Base-by-base conservation (phyloP, 169 alveolate genomes). In the Cryptosporidium sp. region DNA sequence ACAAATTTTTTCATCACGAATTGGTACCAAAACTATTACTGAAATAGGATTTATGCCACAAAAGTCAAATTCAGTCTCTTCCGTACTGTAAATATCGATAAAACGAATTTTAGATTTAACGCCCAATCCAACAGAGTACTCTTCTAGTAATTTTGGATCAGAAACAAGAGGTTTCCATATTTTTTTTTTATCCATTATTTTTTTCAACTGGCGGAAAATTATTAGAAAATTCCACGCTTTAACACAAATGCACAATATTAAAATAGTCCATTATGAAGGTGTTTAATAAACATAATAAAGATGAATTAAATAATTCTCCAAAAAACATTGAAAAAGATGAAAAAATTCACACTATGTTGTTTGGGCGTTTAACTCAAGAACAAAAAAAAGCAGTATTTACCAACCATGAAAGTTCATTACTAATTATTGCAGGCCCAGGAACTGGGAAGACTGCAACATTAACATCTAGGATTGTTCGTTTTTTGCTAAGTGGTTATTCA, bases 391-490 rank as follows among this genome's bases (percentile, higher is more conserved):
- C 95, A 16, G 95, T 93, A 5, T 70, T 75, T 58, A 70, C 75
- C 43, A 91, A 84, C 67, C 70, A 91, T 43, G 93, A 92, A 9
- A 69, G 80, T 33, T 91, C 94, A 61, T 69, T 93, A 62, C 69
- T 92, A 31, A 94, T 94, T 18, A 91, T 93, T 3, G 97, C 97
- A 2, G 95, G 95, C 5, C 96, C 97, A 67, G 97, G 97, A 18
- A 89, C 95, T 8, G 97, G 97, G 0, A 95, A 95, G 85, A 95
- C 97, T 14, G 91, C 86, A 61, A 93, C 94, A 37, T 84, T 95
- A 80, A 93, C 95, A 3, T 91, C 93, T 31, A 93, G 95, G 85
- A 91, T 95, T 3, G 92, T 94, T 31, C 92, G 86, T 65, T 91
- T 95, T 84, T 75, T 95, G 23, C 51, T 91, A 23, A 43, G 37